These are phyloP conservation scores for Zygotorulaspora chibaensis DNA, from an alignment of 805 yeast genomes.

Conservation along the genomic window DNA sequence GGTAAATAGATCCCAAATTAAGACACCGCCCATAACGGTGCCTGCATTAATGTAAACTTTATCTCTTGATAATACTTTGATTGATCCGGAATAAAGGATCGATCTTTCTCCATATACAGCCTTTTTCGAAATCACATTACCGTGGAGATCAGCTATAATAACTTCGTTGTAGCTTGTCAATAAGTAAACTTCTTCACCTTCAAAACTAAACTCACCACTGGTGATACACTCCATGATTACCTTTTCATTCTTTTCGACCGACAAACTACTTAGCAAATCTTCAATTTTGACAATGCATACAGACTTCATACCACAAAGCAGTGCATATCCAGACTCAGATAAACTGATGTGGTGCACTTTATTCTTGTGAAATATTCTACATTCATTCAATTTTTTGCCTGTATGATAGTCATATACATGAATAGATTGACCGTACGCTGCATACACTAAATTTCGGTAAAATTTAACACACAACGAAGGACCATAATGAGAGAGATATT, in stretches of 20 bases:
- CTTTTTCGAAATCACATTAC: constrained; percentile 27
- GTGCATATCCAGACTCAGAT: constrained; percentile 30
- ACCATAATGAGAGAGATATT: constrained; percentile 42
- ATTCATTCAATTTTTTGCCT: constrained; percentile 36
- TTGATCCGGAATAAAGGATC: constrained; percentile 81
- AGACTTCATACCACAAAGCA: constrained; percentile 72
- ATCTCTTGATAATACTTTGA: constrained; percentile 43
- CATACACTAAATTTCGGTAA: constrained; percentile 39
- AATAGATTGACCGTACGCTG: constrained; percentile 70
- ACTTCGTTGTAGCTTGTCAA: constrained; percentile 76
- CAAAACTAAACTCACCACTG: constrained; percentile 47
- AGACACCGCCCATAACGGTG: constrained; percentile 84
- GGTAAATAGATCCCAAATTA: constrained; percentile 63
- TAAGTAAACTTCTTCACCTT: constrained; percentile 41
- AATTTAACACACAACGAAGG: constrained; percentile 66
- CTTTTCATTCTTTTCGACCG: constrained; percentile 38
- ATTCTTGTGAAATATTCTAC: constrained; percentile 58
- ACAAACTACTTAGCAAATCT: constrained; percentile 25
- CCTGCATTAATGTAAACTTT: constrained; percentile 73
- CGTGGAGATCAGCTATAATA: constrained; percentile 30
- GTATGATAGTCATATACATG: constrained; percentile 47
- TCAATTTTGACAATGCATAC: constrained; percentile 41
- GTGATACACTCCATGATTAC: constrained; percentile 78
- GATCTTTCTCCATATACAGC: constrained; percentile 64
- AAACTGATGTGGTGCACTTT: constrained; percentile 76